Evolutionary conservation across 2,329 filamentous ascomycete species (phyloP), one percentile per base, ranked within the genome.

Genomic region (Colletotrichum destructivum): DNA sequence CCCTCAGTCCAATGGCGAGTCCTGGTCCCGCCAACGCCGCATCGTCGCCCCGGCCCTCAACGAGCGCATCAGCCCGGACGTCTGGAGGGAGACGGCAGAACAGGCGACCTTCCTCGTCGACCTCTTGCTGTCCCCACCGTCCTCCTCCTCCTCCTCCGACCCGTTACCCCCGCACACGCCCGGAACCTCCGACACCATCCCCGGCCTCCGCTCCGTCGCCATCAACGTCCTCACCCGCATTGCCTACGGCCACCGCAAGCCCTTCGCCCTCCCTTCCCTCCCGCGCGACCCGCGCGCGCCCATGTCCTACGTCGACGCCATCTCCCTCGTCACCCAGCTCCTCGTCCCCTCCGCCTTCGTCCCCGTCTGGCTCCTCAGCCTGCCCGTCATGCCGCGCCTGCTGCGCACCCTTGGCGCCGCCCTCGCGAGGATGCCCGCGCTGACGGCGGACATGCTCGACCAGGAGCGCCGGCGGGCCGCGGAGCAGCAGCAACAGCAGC

Each of bases 201-300:
- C 72, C 12, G 76, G 77, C 5, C 76, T 82, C 12, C 78, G 79
- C 12, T 74, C 74, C 46, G 71, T 84, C 21, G 80, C 81, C 18
- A 81, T 83, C 74, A 82, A 83, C 63, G 81, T 84, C 2, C 76
- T 84, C 12, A 79, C 78, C 4, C 63, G 74, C 42, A 78, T 81
- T 1, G 81, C 78, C 3, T 82, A 81, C 66, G 78, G 78, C 44
- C 75, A 81, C 60, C 74, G 75, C 15, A 76, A 77, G 26, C 62
- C 77, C 7, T 83, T 79, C 77, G 67, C 75, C 12, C 77, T 78
- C 2, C 63, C 75, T 13, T 62, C 69, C n/a, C 69, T 76, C 23
- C 72, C 74, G 0, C 42, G 59, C 23, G 56, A 76, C 31, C 71
- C 74, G 5, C 21, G 55, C 3, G 73, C 57, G 6, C 18, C 26